A percentile compares a stretch with the other conserved stretches of the same genome.
These are phyloP conservation scores for Tulasnella sp. DNA, from an alignment of 768 basidiomycete genomes.

Conservation along the genomic window DNA sequence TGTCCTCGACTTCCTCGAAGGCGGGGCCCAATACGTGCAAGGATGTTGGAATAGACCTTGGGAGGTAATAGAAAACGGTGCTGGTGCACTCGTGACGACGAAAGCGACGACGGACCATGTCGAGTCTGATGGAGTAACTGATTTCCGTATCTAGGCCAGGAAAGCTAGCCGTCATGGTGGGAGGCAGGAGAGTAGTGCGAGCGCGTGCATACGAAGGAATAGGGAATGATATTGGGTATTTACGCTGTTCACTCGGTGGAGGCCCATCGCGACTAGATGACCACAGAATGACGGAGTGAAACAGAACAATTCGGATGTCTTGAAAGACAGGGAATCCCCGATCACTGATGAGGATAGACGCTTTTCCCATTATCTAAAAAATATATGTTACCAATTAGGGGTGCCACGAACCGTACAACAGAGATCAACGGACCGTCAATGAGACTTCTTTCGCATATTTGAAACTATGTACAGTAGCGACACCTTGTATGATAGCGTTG, in stretches of 20 bases:
- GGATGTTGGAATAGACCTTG: neutral
- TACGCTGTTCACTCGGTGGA: neutral
- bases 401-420: neutral
- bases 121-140: neutral
- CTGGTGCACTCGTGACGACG: neutral
- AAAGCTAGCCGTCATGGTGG: neutral
- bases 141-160: neutral
- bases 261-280: neutral
- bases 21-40: neutral
- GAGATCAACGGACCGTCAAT: neutral
- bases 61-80: neutral
- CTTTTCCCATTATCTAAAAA: slow-evolving; percentile 10
- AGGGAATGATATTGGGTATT: neutral
- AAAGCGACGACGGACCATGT: neutral
- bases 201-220: neutral
- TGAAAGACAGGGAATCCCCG: neutral
- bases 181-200: neutral
- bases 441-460: neutral
- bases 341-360: neutral
- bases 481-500: neutral
- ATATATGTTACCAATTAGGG: neutral
- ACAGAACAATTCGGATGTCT: neutral
- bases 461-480: neutral
- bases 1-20: neutral
- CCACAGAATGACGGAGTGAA: neutral